Evolutionary conservation across 805 yeast species (phyloP).

Genomic region (Starmerella stigmatis): DNA sequence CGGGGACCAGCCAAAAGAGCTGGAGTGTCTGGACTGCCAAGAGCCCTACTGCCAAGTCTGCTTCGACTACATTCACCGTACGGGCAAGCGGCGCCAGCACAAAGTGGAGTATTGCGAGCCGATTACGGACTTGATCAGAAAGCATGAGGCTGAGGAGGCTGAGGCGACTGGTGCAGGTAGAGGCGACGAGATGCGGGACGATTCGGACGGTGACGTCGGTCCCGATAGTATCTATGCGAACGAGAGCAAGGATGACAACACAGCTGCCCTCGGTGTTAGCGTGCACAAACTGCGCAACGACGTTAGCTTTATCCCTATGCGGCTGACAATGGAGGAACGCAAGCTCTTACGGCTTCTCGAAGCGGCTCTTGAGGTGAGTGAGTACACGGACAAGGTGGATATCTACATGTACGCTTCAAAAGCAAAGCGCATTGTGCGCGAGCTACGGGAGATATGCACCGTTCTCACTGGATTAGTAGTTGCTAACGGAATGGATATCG

Average conservation of each 20-base stretch:
- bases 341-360: conserved; percentile 55
- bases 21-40: conserved; percentile 51
- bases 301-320: conserved; percentile 50
- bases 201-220: too few relatives aligned
- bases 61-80: conserved; percentile 55
- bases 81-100: conserved; percentile 38
- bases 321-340: conserved; percentile 59
- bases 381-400: conserved; percentile 71
- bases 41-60: conserved; percentile 64
- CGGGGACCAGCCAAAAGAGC: conserved; percentile 58
- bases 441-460: conserved; percentile 65
- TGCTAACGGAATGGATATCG: conserved; percentile 62
- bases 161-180: neutral
- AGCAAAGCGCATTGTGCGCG: conserved; percentile 59
- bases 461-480: conserved; percentile 69
- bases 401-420: conserved; percentile 56
- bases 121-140: neutral
- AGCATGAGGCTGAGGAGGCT: neutral
- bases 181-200: conserved; percentile 1
- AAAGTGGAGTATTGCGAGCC: conserved; percentile 21
- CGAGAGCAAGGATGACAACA: neutral
- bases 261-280: too few relatives aligned
- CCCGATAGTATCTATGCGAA: too few relatives aligned
- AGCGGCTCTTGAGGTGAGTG: conserved; percentile 69
- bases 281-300: conserved; percentile 30